A percentile compares a stretch with the other conserved stretches of the same genome.
Evolutionary conservation across 139 green algal species (phyloP).

Genomic region (Auxenochlorella pyrenoidosa): DNA sequence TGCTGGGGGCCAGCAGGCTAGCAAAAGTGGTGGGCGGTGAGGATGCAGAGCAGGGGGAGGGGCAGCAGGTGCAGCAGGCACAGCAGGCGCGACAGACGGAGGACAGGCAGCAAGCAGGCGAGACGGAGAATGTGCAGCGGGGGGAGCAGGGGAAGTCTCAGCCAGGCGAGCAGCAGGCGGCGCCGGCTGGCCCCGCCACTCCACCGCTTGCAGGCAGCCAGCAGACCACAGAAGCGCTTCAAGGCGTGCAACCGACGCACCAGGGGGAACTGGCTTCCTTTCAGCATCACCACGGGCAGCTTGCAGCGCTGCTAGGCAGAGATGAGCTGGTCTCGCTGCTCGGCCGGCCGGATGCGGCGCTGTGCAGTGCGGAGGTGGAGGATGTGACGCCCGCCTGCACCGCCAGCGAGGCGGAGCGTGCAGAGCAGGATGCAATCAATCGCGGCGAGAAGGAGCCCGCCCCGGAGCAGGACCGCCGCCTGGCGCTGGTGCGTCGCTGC

Average conservation of each 20-base stretch:
- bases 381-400: slow-evolving; percentile 25
- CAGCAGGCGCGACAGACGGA: not conserved
- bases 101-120: too few relatives aligned
- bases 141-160: not conserved
- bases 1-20: slow-evolving; percentile 15
- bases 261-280: not conserved
- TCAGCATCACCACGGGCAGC: not conserved
- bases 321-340: not conserved
- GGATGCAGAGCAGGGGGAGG: not conserved
- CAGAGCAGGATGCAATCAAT: slow-evolving; percentile 29
- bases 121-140: too few relatives aligned
- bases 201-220: too few relatives aligned
- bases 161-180: not conserved
- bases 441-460: not conserved
- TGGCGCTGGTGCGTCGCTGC: slow-evolving; percentile 9
- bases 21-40: not conserved
- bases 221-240: not conserved
- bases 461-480: not conserved
- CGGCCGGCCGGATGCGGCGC: not conserved
- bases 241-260: not conserved
- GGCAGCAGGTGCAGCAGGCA: not conserved
- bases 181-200: not conserved
- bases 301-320: not conserved
- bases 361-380: slow-evolving; percentile 3
- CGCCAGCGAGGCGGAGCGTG: slow-evolving; percentile 23